phyloP scores from a whole-genome alignment of 2,329 filamentous ascomycete species.

The Clarireedia paspali region DNA sequence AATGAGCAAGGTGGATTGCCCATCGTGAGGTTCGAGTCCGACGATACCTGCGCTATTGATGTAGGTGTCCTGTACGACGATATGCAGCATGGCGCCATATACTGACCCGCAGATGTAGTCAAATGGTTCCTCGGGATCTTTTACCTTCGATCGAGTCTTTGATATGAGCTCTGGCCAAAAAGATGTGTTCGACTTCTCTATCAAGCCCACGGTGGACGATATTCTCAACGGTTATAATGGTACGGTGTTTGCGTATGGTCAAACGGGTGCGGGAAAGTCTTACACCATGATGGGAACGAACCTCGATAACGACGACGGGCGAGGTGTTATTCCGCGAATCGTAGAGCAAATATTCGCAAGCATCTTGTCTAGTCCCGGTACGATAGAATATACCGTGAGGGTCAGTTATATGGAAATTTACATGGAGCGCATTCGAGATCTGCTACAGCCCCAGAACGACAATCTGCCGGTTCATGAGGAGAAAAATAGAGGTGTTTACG shows the following conservation, averaged over 20 bases:
- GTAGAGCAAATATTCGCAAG: slow-evolving; percentile 96
- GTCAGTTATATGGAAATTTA: slow-evolving; percentile 99
- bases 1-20: slow-evolving; percentile 83
- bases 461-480: slow-evolving; percentile 98
- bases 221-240: slow-evolving; percentile 99
- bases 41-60: slow-evolving; percentile 80
- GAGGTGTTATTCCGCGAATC: slow-evolving; percentile 94
- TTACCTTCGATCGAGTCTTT: slow-evolving; percentile 97
- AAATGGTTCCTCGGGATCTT: slow-evolving; percentile 72
- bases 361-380: slow-evolving; percentile 83
- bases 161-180: slow-evolving; percentile 84
- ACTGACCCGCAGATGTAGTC: slow-evolving; percentile 48
- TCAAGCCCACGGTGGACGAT: slow-evolving; percentile 91
- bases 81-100: neutral
- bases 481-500: slow-evolving; percentile 91
- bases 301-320: slow-evolving; percentile 80
- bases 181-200: slow-evolving; percentile 98
- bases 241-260: slow-evolving; percentile 96
- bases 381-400: slow-evolving; percentile 96
- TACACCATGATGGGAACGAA: slow-evolving; percentile 98
- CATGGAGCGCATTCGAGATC: slow-evolving; percentile 96
- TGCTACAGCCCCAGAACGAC: slow-evolving; percentile 87
- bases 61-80: slow-evolving; percentile 44
- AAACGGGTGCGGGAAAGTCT: slow-evolving; percentile 97
- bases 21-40: slow-evolving; percentile 80